Base-by-base conservation (phyloP, 306 rosid genomes). In the Coriaria nepalensis region DNA sequence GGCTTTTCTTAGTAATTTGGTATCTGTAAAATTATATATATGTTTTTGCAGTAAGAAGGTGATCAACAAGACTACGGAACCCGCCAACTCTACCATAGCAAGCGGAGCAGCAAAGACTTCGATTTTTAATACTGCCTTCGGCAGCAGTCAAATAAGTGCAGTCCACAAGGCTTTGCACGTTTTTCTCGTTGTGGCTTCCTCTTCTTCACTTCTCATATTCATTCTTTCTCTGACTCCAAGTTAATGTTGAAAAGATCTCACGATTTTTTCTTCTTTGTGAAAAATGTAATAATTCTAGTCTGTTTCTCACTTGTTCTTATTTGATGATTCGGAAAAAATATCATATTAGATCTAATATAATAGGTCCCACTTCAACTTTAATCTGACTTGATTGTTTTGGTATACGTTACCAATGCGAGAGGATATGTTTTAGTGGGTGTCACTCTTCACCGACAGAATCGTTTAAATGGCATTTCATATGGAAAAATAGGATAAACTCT, bases 1-100 rank as follows among this genome's bases (percentile, higher is more conserved):
- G 37, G 11, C 53, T 48, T 52, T 33, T 9, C 36, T 43, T 32
- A 10, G 40, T 41, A 29, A 6, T 9, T 13, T 37, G 52, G 56
- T 63, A 43, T 64, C 43, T 40, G 11, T 34, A 35, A 53, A 64
- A 8, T 45, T 50, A 29, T 55, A 33, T 35, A n/a, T 54, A 39
- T 2, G 40, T 56, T 66, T 57, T 34, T 69, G 79, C 94, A 83
- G 96, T 62, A 83, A 78, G 64, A 67, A 70, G 50, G 20, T 66
- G 54, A 73, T 59, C 65, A 83, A 73, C 45, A 66, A 56, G 51
- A 76, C 82, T 7, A 47, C 64, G 76, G 68, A 78, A 63, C 70
- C 45, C 44, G 71, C 71, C 72, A 83, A 83, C 62, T 57, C 87
- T 55, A 80, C 82, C n/a, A 35, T 68, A 39, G 15, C 42, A 49